A percentile compares a stretch with the other conserved stretches of the same genome.
Evolutionary conservation across 805 yeast species (phyloP).

Genomic region (Ogataea chonburiensis): DNA sequence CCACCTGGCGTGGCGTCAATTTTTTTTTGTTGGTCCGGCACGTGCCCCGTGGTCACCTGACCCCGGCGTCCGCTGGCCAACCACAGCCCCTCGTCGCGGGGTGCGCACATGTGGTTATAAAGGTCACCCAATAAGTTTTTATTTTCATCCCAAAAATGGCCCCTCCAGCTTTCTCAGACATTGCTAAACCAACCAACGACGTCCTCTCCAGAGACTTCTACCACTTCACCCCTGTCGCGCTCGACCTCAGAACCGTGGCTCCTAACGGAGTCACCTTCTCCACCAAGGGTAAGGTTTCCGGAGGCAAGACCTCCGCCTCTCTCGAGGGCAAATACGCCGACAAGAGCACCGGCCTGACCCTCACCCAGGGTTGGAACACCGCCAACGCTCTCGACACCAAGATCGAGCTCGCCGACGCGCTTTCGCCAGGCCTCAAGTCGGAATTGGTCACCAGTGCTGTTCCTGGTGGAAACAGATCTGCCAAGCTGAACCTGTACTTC

Average conservation of each 20-base stretch:
- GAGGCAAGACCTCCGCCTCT: slow-evolving; percentile 80
- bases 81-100: slow-evolving; percentile 10
- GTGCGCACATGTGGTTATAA: slow-evolving; percentile 5
- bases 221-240: slow-evolving; percentile 83
- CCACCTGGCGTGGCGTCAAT: no score
- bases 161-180: slow-evolving; percentile 90
- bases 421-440: slow-evolving; percentile 93
- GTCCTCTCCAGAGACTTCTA: slow-evolving; percentile 88
- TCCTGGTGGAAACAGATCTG: slow-evolving; percentile 83
- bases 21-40: slow-evolving; percentile 7
- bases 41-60: no score
- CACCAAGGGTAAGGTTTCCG: slow-evolving; percentile 85
- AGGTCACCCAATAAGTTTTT: slow-evolving; percentile 6
- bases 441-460: slow-evolving; percentile 84
- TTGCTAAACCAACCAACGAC: slow-evolving; percentile 89
- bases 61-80: slow-evolving; percentile 6
- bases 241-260: slow-evolving; percentile 89
- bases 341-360: slow-evolving; percentile 86
- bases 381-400: slow-evolving; percentile 89
- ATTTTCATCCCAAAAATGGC: slow-evolving; percentile 47
- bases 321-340: slow-evolving; percentile 91
- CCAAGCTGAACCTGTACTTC: slow-evolving; percentile 87
- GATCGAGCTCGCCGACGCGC: slow-evolving; percentile 85
- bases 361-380: slow-evolving; percentile 98
- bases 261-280: slow-evolving; percentile 96